Evolutionary conservation across 2,329 filamentous ascomycete species (phyloP).

Genomic region (Exophiala sp.): DNA sequence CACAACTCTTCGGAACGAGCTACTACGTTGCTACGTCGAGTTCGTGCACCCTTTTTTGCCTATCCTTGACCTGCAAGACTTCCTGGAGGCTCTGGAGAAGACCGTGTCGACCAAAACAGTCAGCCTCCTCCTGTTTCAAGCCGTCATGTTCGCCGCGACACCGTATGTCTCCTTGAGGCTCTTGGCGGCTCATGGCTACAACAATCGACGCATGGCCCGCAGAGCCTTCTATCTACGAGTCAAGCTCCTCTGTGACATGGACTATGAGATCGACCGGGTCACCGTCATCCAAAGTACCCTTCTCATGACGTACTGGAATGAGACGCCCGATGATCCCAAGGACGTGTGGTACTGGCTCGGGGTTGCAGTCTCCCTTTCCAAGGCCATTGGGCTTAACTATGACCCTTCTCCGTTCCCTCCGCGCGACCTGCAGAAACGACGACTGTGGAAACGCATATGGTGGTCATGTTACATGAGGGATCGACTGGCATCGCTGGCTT

Average conservation of each 20-base stretch:
- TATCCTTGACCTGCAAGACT: constrained; percentile 61
- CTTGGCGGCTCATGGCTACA: constrained; percentile 63
- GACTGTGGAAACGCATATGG: constrained; percentile 90
- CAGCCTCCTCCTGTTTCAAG: constrained; percentile 83
- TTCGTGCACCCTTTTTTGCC: constrained; percentile 94
- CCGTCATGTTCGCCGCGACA: constrained; percentile 86
- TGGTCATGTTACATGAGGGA: constrained; percentile 96
- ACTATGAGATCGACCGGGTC: constrained; percentile 84
- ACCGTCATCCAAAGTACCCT: constrained; percentile 80
- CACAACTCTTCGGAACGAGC: constrained; percentile 63
- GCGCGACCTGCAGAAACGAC: constrained; percentile 54
- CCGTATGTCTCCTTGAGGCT: constrained; percentile 76
- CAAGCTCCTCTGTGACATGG: constrained; percentile 80
- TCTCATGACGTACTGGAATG: constrained; percentile 97
- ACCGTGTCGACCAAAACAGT: constrained; percentile 47
- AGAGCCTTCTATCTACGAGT: constrained; percentile 80
- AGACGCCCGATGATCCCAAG: constrained; percentile 91
- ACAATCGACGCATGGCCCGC: constrained; percentile 69
- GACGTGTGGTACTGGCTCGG: constrained; percentile 99
- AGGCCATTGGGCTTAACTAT: constrained; percentile 88
- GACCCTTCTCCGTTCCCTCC: constrained; percentile 54
- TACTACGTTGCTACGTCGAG: constrained; percentile 77
- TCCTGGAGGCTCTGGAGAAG: constrained; percentile 42
- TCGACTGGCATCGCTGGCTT: constrained; percentile 80
- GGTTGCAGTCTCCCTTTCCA: constrained; percentile 83